phyloP scores from a whole-genome alignment of 1,139 yeast genomes.

The Scheffersomyces titani region DNA sequence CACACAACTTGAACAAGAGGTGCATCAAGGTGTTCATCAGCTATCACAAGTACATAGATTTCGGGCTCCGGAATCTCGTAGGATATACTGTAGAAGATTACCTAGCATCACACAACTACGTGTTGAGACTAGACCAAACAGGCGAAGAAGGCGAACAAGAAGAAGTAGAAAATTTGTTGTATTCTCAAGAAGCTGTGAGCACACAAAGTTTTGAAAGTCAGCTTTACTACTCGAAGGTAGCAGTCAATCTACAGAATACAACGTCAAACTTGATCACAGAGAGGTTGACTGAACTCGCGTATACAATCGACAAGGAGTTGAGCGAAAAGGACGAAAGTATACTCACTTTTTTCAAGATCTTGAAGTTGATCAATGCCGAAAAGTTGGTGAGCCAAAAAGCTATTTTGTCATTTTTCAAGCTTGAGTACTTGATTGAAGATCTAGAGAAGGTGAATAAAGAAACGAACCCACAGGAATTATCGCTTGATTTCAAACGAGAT shows the following conservation, averaged over 20 bases:
- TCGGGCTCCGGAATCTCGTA: slow-evolving; percentile 61
- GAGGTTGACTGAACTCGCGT: slow-evolving; percentile 42
- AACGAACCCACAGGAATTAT: slow-evolving; percentile 15
- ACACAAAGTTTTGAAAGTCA: slow-evolving; percentile 40
- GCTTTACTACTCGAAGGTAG: slow-evolving; percentile 38
- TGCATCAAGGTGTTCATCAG: slow-evolving; percentile 72
- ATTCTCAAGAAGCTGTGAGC: not conserved
- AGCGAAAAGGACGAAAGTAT: slow-evolving; percentile 39
- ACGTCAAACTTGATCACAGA: slow-evolving; percentile 40
- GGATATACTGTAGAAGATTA: slow-evolving; percentile 78
- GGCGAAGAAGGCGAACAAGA: not conserved
- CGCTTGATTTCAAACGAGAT: slow-evolving; percentile 29
- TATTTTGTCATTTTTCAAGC: slow-evolving; percentile 36
- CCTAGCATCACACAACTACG: slow-evolving; percentile 46
- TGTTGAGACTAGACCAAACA: slow-evolving; percentile 12
- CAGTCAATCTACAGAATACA: slow-evolving; percentile 36
- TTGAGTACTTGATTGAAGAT: slow-evolving; percentile 37
- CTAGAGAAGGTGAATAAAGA: slow-evolving; percentile 15
- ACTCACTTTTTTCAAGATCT: slow-evolving; percentile 28
- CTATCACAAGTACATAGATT: slow-evolving; percentile 71
- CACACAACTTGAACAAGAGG: slow-evolving; percentile 71
- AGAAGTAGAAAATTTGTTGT: not conserved
- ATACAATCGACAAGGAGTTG: slow-evolving; percentile 42
- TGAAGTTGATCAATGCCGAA: slow-evolving; percentile 25
- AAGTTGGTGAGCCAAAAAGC: slow-evolving; percentile 37